Conservation (phyloP, 257 asterid species). For the Marsdenia floribunda region DNA sequence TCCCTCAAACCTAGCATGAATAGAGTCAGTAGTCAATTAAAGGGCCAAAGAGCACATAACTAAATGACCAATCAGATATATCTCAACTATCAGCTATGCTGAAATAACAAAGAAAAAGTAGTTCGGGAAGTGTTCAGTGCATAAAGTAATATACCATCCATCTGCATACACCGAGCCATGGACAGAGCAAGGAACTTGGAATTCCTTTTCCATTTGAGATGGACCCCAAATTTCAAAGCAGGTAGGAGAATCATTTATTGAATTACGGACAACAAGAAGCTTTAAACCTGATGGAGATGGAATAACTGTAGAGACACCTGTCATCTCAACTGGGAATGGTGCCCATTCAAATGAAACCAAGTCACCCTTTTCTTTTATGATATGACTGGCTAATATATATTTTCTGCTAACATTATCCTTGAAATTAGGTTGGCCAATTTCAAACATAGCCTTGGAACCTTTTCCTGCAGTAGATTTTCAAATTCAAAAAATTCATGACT, state of each 20-base stretch:
- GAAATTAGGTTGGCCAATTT: conserved; percentile 66
- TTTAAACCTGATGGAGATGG: conserved; percentile 95
- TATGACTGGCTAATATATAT: conserved; percentile 59
- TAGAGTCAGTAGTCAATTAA: conserved; percentile 7
- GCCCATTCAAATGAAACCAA: conserved; percentile 67
- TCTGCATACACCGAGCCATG: conserved; percentile 85
- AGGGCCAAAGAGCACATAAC: not conserved
- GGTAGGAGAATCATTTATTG: conserved; percentile 69
- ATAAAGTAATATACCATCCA: conserved; percentile 61
- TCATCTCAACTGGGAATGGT: conserved; percentile 77
- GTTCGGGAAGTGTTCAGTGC: conserved; percentile 21
- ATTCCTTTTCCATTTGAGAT: conserved; percentile 65
- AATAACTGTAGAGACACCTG: conserved; percentile 54
- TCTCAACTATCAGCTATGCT: not conserved
- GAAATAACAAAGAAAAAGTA: not conserved
- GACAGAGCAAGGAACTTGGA: conserved; percentile 49
- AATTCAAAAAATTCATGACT: not conserved
- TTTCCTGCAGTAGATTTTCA: conserved; percentile 31
- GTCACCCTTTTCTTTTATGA: conserved; percentile 27
- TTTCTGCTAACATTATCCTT: conserved; percentile 68
- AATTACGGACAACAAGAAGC: conserved; percentile 66
- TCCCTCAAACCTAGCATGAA: conserved; percentile 81
- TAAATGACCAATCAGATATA: not conserved
- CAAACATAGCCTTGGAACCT: conserved; percentile 70
- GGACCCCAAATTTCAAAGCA: conserved; percentile 84